These are phyloP conservation scores for Santalum album DNA, from an alignment of 164 flowering plant species.

Conservation along the genomic window DNA sequence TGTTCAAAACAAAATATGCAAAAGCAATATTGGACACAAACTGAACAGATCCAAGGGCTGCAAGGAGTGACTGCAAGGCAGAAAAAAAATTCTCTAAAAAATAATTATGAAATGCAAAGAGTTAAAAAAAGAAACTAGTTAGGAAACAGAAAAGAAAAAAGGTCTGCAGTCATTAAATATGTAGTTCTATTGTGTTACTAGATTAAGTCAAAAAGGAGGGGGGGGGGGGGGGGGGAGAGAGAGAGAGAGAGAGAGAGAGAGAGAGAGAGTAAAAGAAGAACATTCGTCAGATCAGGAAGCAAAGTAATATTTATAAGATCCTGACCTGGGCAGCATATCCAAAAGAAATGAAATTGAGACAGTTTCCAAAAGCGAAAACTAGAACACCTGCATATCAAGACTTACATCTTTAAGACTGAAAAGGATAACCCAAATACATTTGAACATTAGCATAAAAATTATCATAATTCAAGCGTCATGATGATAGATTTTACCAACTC, in stretches of 20 bases:
- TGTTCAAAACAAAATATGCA: slow-evolving; percentile 81
- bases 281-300: background rate
- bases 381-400: slow-evolving; percentile 55
- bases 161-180: background rate
- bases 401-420: background rate
- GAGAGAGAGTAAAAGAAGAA: too few relatives aligned
- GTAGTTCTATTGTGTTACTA: background rate
- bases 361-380: slow-evolving; percentile 81
- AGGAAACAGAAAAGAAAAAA: background rate
- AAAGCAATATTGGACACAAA: slow-evolving; percentile 95
- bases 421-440: background rate
- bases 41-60: slow-evolving; percentile 92
- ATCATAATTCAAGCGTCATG: background rate
- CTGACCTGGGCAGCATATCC: slow-evolving; percentile 99
- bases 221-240: too few relatives aligned
- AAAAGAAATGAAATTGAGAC: slow-evolving; percentile 91
- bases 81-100: background rate
- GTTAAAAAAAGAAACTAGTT: background rate
- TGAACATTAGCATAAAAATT: background rate
- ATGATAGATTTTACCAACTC: slow-evolving; percentile 56
- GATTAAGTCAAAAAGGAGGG: too few relatives aligned
- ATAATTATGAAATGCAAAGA: slow-evolving; percentile 1
- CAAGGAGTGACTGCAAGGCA: slow-evolving; percentile 82
- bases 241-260: too few relatives aligned
- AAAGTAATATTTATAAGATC: background rate